Evolutionary conservation across 2,329 filamentous ascomycete species (phyloP).

Genomic region (Emericellopsis atlantica): DNA sequence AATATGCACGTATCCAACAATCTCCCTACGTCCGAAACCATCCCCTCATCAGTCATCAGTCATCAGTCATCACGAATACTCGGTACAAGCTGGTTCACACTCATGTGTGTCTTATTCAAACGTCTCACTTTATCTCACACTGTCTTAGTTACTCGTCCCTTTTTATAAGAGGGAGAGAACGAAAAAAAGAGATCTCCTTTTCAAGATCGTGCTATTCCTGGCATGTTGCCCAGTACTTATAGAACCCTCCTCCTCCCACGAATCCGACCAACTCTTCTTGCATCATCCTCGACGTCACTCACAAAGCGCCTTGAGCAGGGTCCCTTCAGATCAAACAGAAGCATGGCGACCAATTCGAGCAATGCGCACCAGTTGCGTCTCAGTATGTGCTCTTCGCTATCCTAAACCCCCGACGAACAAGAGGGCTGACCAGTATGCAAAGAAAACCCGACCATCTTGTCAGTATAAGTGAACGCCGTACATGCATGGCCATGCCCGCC

Average conservation of each 20-base stretch:
- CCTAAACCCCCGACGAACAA: too few relatives aligned
- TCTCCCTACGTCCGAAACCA: too few relatives aligned
- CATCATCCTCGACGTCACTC: too few relatives aligned
- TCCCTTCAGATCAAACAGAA: neutral
- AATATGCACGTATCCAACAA: too few relatives aligned
- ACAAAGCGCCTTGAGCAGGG: too few relatives aligned
- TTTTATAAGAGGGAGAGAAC: too few relatives aligned
- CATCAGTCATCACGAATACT: too few relatives aligned
- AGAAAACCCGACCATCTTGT: conserved; percentile 41
- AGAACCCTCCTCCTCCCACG: neutral
- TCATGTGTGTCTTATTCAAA: too few relatives aligned
- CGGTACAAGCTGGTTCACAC: too few relatives aligned
- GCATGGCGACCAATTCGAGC: conserved; percentile 6
- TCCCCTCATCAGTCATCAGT: too few relatives aligned
- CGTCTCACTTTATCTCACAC: too few relatives aligned
- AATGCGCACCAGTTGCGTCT: conserved; percentile 15
- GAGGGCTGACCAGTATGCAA: neutral
- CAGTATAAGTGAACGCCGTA: conserved; percentile 11
- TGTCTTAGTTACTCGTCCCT: too few relatives aligned
- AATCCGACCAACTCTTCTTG: neutral
- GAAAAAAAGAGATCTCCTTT: neutral
- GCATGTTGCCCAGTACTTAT: neutral
- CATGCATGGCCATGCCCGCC: neutral
- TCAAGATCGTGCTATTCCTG: neutral
- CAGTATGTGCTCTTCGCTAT: conserved; percentile 11